Conservation (phyloP, 2,329 filamentous ascomycete genomes). For the Sporothrix schenckii region DNA sequence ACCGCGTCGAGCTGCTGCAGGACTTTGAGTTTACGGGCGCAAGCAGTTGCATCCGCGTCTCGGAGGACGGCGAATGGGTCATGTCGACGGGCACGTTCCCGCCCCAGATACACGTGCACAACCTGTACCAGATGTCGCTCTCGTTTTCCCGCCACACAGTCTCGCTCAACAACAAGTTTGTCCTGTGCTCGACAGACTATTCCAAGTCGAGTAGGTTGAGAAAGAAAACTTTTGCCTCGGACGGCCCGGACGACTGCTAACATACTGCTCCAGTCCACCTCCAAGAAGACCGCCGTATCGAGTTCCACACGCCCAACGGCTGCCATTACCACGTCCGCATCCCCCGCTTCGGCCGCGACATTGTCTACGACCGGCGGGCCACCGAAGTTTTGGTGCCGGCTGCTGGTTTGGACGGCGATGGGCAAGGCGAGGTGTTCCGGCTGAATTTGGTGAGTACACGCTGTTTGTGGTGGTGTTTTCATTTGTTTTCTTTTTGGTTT, state of each 20-base stretch:
- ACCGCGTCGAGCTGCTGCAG: constrained; percentile 90
- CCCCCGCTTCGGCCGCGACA: constrained; percentile 87
- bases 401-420: constrained; percentile 83
- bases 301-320: constrained; percentile 88
- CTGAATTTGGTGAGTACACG: constrained; percentile 65
- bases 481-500: no score
- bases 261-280: constrained; percentile 64
- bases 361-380: constrained; percentile 79
- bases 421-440: constrained; percentile 87
- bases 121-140: constrained; percentile 88
- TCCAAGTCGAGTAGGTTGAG: constrained; percentile 69
- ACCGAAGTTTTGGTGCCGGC: constrained; percentile 86
- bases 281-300: constrained; percentile 85
- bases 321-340: constrained; percentile 88
- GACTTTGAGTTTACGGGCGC: constrained; percentile 91
- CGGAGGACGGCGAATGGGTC: constrained; percentile 95
- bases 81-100: constrained; percentile 86
- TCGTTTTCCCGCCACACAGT: constrained; percentile 92
- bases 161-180: constrained; percentile 86
- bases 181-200: constrained; percentile 86
- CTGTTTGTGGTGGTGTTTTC: background rate
- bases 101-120: constrained; percentile 88
- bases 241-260: background rate
- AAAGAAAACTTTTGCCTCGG: background rate
- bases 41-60: constrained; percentile 84